Evolutionary conservation across 495 filamentous ascomycete genomes (phyloP).

Genomic region (Chaetomium tenue): DNA sequence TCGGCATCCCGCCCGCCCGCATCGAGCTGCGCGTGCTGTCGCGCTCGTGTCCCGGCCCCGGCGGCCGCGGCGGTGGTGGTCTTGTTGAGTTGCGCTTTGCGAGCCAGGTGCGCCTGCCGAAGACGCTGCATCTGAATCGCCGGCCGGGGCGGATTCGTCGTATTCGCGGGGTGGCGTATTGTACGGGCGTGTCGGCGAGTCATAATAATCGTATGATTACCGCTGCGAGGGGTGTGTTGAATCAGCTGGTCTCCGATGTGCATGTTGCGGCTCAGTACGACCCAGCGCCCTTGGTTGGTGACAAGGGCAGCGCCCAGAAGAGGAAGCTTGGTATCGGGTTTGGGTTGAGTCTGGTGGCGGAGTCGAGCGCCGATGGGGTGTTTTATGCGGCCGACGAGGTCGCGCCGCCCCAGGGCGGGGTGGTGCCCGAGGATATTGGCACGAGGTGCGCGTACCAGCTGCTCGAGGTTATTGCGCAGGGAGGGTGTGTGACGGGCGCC

Average conservation of each 20-base stretch:
- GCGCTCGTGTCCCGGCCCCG: constrained; percentile 69
- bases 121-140: constrained; percentile 85
- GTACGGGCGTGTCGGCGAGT: constrained; percentile 79
- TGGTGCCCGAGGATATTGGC: constrained; percentile 86
- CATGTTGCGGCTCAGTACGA: constrained; percentile 69
- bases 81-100: constrained; percentile 90
- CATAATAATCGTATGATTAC: constrained; percentile 97
- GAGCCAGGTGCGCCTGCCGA: constrained; percentile 86
- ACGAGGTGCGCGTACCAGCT: constrained; percentile 84
- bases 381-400: constrained; percentile 85
- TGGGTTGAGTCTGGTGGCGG: constrained; percentile 83
- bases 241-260: constrained; percentile 79
- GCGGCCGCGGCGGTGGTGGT: constrained; percentile 78
- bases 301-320: constrained; percentile 54
- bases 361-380: constrained; percentile 75
- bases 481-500: constrained; percentile 73
- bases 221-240: constrained; percentile 79
- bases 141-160: constrained; percentile 79
- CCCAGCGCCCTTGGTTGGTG: constrained; percentile 67
- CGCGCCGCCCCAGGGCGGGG: constrained; percentile 74
- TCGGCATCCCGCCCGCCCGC: constrained; percentile 76
- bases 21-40: constrained; percentile 83
- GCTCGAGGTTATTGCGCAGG: constrained; percentile 74
- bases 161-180: constrained; percentile 90
- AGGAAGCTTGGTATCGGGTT: constrained; percentile 71